Evolutionary conservation across 1,284 basidiomycete genomes (phyloP).

Genomic region (Fomitopsis palustris): DNA sequence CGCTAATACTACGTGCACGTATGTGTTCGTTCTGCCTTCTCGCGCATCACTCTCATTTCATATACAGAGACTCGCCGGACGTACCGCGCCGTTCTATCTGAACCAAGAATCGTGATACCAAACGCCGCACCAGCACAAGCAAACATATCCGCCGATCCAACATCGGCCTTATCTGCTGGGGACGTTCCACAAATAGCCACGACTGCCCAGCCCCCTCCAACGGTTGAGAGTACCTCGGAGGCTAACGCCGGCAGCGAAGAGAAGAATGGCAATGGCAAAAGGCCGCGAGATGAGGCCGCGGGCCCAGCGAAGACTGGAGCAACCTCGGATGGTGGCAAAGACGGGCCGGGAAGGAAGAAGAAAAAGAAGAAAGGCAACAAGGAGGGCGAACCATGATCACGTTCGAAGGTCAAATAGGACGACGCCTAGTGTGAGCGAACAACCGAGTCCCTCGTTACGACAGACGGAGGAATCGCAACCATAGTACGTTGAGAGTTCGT

Average conservation of each 20-base stretch:
- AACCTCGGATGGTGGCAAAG: neutral
- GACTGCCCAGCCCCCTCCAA: neutral
- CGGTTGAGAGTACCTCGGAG: neutral
- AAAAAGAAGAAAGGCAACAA: constrained; percentile 8
- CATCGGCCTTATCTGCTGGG: neutral
- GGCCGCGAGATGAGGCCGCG: neutral
- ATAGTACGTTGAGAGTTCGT: too few species aligned
- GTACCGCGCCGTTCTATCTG: constrained; percentile 71
- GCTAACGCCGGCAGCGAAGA: neutral
- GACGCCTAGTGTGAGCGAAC: too few species aligned
- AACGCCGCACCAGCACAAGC: neutral
- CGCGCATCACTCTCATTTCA: neutral
- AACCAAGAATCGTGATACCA: constrained; percentile 62
- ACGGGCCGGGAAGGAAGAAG: constrained; percentile 2
- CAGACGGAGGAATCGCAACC: too few species aligned
- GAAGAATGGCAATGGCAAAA: constrained; percentile 2
- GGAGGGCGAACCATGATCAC: neutral
- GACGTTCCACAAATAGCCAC: neutral
- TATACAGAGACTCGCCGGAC: constrained; percentile 49
- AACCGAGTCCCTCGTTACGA: too few species aligned
- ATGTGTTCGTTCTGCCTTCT: constrained; percentile 27
- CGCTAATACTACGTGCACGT: constrained; percentile 72
- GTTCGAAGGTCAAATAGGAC: too few species aligned
- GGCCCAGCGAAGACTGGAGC: neutral
- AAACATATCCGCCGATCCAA: neutral